Base-by-base conservation (phyloP, 208 protist genomes). In the Blastocrithidia nonstop region DNA sequence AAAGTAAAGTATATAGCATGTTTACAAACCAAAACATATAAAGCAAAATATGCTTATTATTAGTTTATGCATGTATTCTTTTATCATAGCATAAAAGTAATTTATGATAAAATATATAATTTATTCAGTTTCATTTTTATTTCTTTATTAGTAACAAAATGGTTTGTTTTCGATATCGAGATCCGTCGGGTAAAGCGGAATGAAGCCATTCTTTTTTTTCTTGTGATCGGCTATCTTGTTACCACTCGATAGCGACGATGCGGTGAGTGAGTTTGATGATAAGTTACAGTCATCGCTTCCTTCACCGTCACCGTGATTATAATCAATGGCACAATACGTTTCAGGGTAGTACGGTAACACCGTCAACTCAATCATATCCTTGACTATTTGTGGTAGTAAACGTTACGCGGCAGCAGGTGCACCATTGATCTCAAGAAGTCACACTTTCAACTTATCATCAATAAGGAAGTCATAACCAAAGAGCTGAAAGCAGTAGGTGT, bases 391-490 rank as follows among this genome's bases (percentile, higher is more conserved):
- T 0, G 69, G 64, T 28, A 88, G 50, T 3, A 84, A 46, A 6
- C 61, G 62, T 28, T 78, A 62, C 6, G 84, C 88, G 27, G 85
- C 54, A 11, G 73, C 84, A 11, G 88, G 84, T 1, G 77, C 87
- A 11, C 81, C 84, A 64, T 93, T 95, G 49, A 93, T 88, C 79
- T 93, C 83, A 20, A 91, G 65, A 36, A 95, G 60, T 39, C 57
- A 48, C 11, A 95, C 75, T 21, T 52, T 49, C 23, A 86, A 43
- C 16, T 69, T 62, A 8, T 76, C 81, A 21, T 85, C 76, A 6
- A 95, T 50, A 8, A 95, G 67, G 33, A 95, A 28, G 51, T 95
- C 88, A 48, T 89, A 95, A 23, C 88, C 88, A 28, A 93, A 88
- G 0, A 95, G 61, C 46, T 95, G 88, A 42, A 95, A 95, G 41